Conservation (phyloP, 2,329 filamentous ascomycete genomes). For the Immersiporthe knoxdaviesiana region DNA sequence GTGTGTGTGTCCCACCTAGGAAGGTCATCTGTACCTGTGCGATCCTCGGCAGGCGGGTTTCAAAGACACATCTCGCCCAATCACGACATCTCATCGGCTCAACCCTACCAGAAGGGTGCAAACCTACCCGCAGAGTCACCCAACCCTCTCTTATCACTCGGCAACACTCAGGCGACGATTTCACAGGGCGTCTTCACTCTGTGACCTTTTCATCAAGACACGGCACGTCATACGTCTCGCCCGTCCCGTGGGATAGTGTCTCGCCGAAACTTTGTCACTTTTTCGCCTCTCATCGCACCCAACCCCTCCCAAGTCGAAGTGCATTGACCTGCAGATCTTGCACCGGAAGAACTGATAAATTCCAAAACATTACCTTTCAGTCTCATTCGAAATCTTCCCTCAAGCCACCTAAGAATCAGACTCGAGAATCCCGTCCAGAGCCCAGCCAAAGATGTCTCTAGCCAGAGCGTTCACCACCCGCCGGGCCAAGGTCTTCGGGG, state of each 20-base stretch:
- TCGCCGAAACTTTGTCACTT: neutral
- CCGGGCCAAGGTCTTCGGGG: constrained; percentile 58
- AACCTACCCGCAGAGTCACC: constrained; percentile 23
- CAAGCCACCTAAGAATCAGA: no score
- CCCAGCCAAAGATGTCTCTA: constrained; percentile 45
- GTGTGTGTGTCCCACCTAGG: constrained; percentile 21
- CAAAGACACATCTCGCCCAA: constrained; percentile 15
- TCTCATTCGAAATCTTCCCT: neutral
- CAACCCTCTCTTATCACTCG: constrained; percentile 4
- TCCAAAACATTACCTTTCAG: neutral
- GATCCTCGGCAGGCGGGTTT: constrained; percentile 23
- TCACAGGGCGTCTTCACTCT: constrained; percentile 13
- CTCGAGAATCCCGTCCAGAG: neutral
- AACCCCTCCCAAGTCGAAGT: neutral
- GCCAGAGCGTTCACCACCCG: constrained; percentile 74
- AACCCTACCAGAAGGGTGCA: constrained; percentile 12
- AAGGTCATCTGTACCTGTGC: constrained; percentile 27
- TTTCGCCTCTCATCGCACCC: neutral
- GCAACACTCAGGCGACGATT: constrained; percentile 6
- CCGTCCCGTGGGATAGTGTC: neutral
- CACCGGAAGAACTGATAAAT: neutral
- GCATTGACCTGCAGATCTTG: constrained; percentile 6
- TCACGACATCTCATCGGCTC: constrained; percentile 23
- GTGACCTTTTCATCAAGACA: constrained; percentile 22
- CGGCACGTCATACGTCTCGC: constrained; percentile 18